Evolutionary conservation across 2,329 filamentous ascomycete genomes (phyloP).

Genomic region (Plectosphaerella cucumerina): DNA sequence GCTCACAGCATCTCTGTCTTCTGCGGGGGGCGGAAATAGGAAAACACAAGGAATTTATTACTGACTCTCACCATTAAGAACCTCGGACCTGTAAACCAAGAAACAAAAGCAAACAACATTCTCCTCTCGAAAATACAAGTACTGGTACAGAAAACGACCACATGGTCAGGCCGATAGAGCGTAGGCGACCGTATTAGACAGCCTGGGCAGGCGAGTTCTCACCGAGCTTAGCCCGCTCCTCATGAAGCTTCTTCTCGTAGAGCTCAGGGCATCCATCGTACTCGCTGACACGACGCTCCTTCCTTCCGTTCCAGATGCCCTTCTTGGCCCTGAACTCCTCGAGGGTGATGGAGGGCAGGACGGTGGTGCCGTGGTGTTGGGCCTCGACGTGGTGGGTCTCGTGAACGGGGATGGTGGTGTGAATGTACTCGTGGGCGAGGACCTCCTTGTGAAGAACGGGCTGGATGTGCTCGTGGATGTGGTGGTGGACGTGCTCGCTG

Average conservation of each 20-base stretch:
- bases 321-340: conserved; percentile 48
- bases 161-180: no score
- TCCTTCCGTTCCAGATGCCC: conserved; percentile 24
- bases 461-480: conserved; percentile 54
- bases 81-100: no score
- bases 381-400: conserved; percentile 58
- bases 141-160: no score
- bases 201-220: background rate
- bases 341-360: conserved; percentile 54
- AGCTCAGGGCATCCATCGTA: conserved; percentile 59
- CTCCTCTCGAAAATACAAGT: no score
- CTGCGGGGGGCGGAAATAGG: no score
- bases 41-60: no score
- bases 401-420: conserved; percentile 59
- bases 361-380: conserved; percentile 54
- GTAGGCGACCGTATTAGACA: no score
- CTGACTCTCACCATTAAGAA: no score
- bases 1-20: no score
- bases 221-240: conserved; percentile 3
- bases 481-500: conserved; percentile 2
- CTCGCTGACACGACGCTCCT: conserved; percentile 20
- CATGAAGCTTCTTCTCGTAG: conserved; percentile 22
- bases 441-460: conserved; percentile 57
- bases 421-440: conserved; percentile 54
- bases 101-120: no score